Evolutionary conservation across 108 stramenopile genomes (phyloP), one percentile per base, ranked within the genome.

Genomic region (Stephanodiscus minutulus): DNA sequence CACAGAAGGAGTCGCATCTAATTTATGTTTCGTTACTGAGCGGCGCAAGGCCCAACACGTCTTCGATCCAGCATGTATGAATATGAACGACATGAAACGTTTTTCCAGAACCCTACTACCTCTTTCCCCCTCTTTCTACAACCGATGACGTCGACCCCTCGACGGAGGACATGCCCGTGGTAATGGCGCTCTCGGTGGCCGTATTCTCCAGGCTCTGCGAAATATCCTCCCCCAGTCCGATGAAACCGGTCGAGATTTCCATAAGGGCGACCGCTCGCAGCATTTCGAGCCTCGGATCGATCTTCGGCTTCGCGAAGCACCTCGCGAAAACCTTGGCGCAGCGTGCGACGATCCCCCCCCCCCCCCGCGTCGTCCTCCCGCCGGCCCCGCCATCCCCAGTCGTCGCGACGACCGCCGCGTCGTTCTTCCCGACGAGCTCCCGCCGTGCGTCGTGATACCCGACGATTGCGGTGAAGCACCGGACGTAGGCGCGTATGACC

Each of bases 401-500:
- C 15, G 22, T 37, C 35, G 13, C n/a, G n/a, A n/a, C n/a, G n/a
- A n/a, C 21, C 18, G 37, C 18, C 41, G 20, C 10, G 27, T 25
- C 21, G 25, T 24, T 17, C 12, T 17, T 25, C 12, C 5, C 2
- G 10, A 55, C 3, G 27, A 55, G 1, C 25, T 13, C 27, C 35
- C 36, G 9, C 57, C 31, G 27, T 28, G 27, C 22, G 44, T 77
- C 76, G 29, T 70, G 76, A 60, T 70, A 77, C 20, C 57, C 49
- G 13, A 64, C 63, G 52, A 77, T 53, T 17, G 64, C 62, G 33
- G 63, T 35, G 31, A 77, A 77, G 33, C 63, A 70, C 27, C 60
- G 20, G n/a, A 77, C 41, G 36, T 77, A 77, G 10, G 76, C 61
- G n/a, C 50, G 46, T 52, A 77, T 43, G 24, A 66, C 64, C 35